Evolutionary conservation across 352 stramenopile genomes (phyloP), one percentile per base, ranked within the genome.

Genomic region (Phytophthora ramorum): DNA sequence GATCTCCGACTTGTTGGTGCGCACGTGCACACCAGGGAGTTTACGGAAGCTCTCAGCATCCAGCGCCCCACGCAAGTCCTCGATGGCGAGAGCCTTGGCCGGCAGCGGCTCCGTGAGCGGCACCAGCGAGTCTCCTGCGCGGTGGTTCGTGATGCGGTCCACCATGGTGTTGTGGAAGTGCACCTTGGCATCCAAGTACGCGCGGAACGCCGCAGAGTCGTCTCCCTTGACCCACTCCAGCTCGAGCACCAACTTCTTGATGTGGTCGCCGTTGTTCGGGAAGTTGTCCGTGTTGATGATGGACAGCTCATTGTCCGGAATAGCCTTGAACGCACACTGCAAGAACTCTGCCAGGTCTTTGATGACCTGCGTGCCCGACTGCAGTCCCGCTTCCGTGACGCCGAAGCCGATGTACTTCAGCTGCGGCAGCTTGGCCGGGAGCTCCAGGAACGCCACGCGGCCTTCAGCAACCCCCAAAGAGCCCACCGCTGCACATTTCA

Each of bases 161-260:
- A 96, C 88, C 83, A 95, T 95, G 5, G 86, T 91, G 57, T 93
- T 95, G 73, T 96, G 88, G 53, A 94, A 95, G 13, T 78, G 60
- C 44, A 94, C 83, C 0, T 87, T 78, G 9, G 46, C 13, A 2
- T 53, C 51, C 28, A 94, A 14, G 55, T 87, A 91, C 0, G 46
- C 38, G 0, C 44, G 50, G 46, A 91, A 87, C 35, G n/a, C n/a
- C 37, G 47, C 14, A 1, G 52, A 20, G 13, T 72, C 58, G 34
- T 12, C 19, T 5, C 45, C 38, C 26, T 79, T 63, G 19, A 24
- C 30, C 38, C 68, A 83, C 5, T 74, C 55, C 32, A 63, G 59
- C 22, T 71, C 61, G 13, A 68, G 28, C 20, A 81, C 77, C 22
- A 81, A 69, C 5, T 66, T 76, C 59, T 84, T 73, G 55, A 96